These are phyloP conservation scores for Solanum hybrid DNA, from an alignment of 305 asterid genomes.

Conservation along the genomic window DNA sequence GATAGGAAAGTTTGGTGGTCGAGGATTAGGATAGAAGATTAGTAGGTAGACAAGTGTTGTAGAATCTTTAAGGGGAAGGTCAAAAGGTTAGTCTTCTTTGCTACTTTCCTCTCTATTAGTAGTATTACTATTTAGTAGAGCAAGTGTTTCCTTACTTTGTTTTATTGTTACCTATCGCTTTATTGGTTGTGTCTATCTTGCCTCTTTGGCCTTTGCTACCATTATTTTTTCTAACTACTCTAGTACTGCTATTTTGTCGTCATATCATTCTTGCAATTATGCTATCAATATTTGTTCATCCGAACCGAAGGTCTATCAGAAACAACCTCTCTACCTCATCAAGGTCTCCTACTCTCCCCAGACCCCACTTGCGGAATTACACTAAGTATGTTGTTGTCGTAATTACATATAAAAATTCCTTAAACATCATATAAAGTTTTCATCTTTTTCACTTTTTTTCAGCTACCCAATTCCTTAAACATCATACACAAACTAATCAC, in stretches of 20 bases:
- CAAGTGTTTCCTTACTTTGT: too few relatives aligned
- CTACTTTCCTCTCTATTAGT: too few relatives aligned
- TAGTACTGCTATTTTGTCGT: not conserved
- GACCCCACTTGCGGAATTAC: accelerated
- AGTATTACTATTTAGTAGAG: too few relatives aligned
- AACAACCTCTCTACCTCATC: not conserved
- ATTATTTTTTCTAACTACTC: not conserved
- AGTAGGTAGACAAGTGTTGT: too few relatives aligned
- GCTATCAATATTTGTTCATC: not conserved
- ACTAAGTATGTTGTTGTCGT: not conserved
- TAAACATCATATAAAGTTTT: not conserved
- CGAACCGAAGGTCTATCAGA: not conserved
- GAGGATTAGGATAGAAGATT: too few relatives aligned
- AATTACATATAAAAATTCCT: not conserved
- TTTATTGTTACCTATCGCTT: too few relatives aligned
- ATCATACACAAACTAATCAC: not conserved
- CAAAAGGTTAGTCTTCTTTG: too few relatives aligned
- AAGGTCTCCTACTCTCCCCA: not conserved
- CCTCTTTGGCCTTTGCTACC: not conserved
- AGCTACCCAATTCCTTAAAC: not conserved
- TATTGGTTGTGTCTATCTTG: not conserved
- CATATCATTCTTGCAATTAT: not conserved
- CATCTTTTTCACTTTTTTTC: not conserved
- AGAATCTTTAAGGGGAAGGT: too few relatives aligned
- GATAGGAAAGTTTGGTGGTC: too few relatives aligned